phyloP scores from a whole-genome alignment of 2,329 filamentous ascomycete species.

The Calonectria naviculata region DNA sequence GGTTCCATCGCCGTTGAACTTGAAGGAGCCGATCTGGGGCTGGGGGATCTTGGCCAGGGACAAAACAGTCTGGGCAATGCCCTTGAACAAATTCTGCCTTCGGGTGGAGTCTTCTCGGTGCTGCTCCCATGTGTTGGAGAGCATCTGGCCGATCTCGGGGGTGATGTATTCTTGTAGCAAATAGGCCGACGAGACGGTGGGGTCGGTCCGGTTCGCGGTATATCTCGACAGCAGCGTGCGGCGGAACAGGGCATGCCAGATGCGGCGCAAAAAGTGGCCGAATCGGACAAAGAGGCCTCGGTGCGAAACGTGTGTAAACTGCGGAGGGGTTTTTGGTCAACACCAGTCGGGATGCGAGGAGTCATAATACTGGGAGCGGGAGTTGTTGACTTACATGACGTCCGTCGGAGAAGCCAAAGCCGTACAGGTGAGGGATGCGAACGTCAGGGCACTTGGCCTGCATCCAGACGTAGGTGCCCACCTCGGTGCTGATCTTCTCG shows the following conservation, averaged over 20 bases:
- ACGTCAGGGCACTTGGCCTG: conserved; percentile 39
- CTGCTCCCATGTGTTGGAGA: conserved; percentile 32
- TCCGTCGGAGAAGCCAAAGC: conserved; percentile 29
- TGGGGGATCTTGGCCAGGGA: conserved; percentile 31
- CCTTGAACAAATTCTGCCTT: conserved; percentile 26
- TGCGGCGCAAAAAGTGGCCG: conserved; percentile 5
- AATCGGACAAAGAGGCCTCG: conserved; percentile 14
- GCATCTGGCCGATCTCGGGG: conserved; percentile 32
- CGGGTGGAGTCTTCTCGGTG: conserved; percentile 21
- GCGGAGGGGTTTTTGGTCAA: background rate
- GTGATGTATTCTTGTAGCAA: conserved; percentile 37
- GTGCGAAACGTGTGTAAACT: conserved; percentile 28
- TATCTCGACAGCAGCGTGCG: conserved; percentile 30
- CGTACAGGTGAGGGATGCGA: conserved; percentile 37
- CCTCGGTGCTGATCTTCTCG: conserved; percentile 52
- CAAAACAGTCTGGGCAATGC: conserved; percentile 35
- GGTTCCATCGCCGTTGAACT: conserved; percentile 38
- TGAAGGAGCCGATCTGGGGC: conserved; percentile 34
- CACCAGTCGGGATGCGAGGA: background rate
- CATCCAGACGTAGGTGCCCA: conserved; percentile 40
- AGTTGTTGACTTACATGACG: background rate
- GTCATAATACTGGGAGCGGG: background rate
- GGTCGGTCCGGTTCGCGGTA: conserved; percentile 8
- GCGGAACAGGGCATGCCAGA: conserved; percentile 20
- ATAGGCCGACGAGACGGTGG: conserved; percentile 25